A percentile compares a stretch with the other conserved stretches of the same genome.
Conservation (phyloP, 2,329 filamentous ascomycete species). For the Dryadomyces quercivorus region DNA sequence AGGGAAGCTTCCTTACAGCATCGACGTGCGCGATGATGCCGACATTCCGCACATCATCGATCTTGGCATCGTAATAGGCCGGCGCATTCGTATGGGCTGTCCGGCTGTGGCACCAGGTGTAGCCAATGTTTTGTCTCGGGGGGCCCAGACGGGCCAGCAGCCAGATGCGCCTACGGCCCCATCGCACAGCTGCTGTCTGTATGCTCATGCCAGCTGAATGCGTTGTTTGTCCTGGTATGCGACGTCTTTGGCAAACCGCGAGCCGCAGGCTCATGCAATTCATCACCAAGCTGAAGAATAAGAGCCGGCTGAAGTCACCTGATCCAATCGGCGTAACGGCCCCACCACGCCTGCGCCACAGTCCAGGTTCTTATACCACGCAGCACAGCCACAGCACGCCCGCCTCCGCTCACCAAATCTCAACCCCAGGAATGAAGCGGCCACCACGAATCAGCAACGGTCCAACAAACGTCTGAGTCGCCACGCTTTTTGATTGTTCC, state of each 20-base stretch:
- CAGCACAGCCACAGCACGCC: not conserved
- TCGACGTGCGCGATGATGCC: slow-evolving; percentile 98
- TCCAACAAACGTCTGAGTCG: not conserved
- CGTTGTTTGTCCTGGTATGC: not conserved
- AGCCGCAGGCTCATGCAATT: not conserved
- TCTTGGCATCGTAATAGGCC: slow-evolving; percentile 22
- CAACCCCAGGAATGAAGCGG: not conserved
- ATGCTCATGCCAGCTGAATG: slow-evolving; percentile 4
- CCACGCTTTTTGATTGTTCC: too few species aligned
- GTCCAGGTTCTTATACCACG: not conserved
- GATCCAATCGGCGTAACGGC: not conserved
- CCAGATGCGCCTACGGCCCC: not conserved
- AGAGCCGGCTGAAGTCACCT: not conserved
- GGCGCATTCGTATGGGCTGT: slow-evolving; percentile 2
- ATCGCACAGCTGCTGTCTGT: not conserved
- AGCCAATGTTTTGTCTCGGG: not conserved
- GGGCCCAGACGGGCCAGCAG: not conserved
- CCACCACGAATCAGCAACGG: not conserved
- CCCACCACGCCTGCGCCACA: not conserved
- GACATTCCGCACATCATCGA: slow-evolving; percentile 74
- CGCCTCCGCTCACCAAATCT: not conserved
- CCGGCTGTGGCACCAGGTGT: not conserved
- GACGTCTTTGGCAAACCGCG: not conserved
- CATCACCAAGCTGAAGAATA: not conserved
- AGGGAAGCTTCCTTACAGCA: slow-evolving; percentile 41